Evolutionary conservation across 352 stramenopile genomes (phyloP), one percentile per base, ranked within the genome.

Genomic region (Globisporangium heterothallicum): DNA sequence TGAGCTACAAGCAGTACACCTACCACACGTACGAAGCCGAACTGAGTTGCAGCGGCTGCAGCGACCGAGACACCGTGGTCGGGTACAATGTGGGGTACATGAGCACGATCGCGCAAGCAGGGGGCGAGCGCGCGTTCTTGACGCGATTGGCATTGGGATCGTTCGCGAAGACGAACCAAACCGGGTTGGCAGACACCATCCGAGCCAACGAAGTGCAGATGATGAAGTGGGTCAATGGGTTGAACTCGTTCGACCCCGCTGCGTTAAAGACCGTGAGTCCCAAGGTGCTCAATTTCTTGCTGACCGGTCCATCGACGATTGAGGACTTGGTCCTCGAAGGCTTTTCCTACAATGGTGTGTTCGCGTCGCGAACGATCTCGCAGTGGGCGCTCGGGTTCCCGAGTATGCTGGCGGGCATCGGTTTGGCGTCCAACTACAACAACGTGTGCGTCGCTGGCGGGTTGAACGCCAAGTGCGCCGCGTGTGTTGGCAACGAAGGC

Each of bases 401-500:
- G 32, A 65, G 58, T 35, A 47, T 65, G 25, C 50, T 65, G 18
- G 58, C 58, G 2, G 58, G 58, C 14, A 43, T 65, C 21, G 58
- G 38, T 6, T 36, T 65, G 13, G 58, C 25, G 29, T 60, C 52
- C 0, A 62, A 62, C 34, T 63, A 65, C 49, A 32, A 24, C 25
- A 56, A 56, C 4, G 30, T 56, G 4, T 60, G 52, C 29, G 16
- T 59, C n/a, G n/a, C 16, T 7, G 43, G 19, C 32, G n/a, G 6
- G 10, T 29, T 72, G 19, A 79, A 74, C 42, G 63, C 64, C 26
- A 57, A 81, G 50, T 86, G 75, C 25, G 57, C 61, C 7, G 64
- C 57, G 16, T 86, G 75, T 30, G 48, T 63, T 13, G 60, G 51
- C 24, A 49, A 51, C 38, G 68, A 59, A 24, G 50, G 34, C 30